phyloP scores from a whole-genome alignment of 1,284 basidiomycete species.

The Ustilago nuda region DNA sequence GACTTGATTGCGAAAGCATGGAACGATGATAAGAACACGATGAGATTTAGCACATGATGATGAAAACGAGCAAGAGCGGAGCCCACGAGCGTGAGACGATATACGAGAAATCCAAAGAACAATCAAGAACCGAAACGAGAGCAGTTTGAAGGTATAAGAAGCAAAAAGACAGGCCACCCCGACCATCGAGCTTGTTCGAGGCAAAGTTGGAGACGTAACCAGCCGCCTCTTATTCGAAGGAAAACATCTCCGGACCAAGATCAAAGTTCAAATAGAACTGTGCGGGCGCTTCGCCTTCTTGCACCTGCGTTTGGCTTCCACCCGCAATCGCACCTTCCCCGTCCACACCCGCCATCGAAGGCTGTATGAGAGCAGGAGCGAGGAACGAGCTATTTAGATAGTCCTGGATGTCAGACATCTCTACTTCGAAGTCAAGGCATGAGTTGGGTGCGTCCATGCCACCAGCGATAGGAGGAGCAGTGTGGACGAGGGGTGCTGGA shows the following conservation, averaged over 20 bases:
- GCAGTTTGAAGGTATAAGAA: not conserved
- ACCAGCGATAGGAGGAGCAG: not conserved
- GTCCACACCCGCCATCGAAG: not conserved
- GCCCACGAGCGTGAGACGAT: constrained; percentile 1
- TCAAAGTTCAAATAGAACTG: constrained; percentile 37
- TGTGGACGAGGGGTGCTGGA: not conserved
- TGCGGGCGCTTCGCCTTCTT: not conserved
- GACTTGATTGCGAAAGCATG: not conserved
- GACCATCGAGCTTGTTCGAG: not conserved
- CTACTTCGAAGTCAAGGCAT: constrained; percentile 15
- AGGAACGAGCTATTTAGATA: constrained; percentile 11
- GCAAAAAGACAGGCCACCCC: not conserved
- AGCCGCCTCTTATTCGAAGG: constrained; percentile 3
- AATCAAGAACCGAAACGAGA: not conserved
- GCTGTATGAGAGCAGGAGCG: not conserved
- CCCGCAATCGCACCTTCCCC: not conserved
- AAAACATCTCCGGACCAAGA: constrained; percentile 15
- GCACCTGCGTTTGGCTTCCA: not conserved
- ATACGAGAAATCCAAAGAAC: constrained; percentile 1
- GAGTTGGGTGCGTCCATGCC: not conserved
- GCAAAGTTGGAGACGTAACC: not conserved
- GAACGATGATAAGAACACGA: not conserved
- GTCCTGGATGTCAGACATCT: constrained; percentile 28
- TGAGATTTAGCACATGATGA: not conserved
- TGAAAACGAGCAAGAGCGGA: not conserved